Evolutionary conservation across 1,284 basidiomycete genomes (phyloP).

Genomic region (Takashimella koratensis): DNA sequence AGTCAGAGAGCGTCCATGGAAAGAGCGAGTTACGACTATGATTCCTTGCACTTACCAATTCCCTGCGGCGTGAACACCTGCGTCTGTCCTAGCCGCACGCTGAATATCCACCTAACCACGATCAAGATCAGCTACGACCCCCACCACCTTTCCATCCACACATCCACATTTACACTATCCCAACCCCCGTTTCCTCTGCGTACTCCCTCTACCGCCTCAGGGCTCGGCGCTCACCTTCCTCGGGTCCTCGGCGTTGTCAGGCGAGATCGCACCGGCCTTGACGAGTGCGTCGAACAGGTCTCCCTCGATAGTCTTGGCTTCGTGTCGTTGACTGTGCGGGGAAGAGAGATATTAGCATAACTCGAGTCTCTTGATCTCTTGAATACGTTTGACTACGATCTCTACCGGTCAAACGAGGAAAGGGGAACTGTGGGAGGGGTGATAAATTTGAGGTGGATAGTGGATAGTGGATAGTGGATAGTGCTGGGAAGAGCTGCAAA

Average conservation of each 20-base stretch:
- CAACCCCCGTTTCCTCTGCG: no score
- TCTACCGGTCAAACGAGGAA: no score
- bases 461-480: no score
- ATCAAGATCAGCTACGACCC: neutral
- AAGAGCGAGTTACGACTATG: no score
- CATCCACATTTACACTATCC: no score
- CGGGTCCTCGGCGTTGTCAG: conserved; percentile 88
- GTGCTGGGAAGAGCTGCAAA: no score
- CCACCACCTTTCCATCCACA: neutral
- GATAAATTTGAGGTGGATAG: no score
- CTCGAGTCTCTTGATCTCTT: no score
- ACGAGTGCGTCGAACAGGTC: conserved; percentile 84
- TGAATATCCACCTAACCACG: conserved; percentile 74
- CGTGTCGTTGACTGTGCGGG: conserved; percentile 46
- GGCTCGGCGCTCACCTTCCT: conserved; percentile 61
- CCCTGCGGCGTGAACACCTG: conserved; percentile 95
- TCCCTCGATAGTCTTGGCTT: conserved; percentile 81
- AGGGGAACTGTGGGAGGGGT: no score
- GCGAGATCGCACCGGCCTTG: conserved; percentile 82
- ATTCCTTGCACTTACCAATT: conserved; percentile 64
- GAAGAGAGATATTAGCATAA: no score
- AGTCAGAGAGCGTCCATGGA: conserved; percentile 52
- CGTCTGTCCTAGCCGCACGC: conserved; percentile 91
- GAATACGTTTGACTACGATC: no score
- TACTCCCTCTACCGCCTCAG: no score